These are phyloP conservation scores for Oldenlandia corymbosa DNA, from an alignment of 257 asterid species.

Conservation along the genomic window DNA sequence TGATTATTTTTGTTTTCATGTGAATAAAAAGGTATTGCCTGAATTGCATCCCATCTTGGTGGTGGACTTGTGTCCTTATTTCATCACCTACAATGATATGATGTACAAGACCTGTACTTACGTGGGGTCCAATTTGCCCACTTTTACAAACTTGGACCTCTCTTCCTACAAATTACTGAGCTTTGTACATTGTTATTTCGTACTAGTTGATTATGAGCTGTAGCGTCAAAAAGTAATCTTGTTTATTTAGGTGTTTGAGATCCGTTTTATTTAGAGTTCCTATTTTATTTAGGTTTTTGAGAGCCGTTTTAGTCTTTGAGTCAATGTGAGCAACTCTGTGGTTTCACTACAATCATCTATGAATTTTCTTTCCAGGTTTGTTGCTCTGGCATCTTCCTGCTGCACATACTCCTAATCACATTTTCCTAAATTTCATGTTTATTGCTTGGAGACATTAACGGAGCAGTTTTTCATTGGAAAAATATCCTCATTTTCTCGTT, in stretches of 20 bases:
- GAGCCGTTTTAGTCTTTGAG: slow-evolving; percentile 28
- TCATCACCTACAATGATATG: neutral
- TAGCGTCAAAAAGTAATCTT: slow-evolving; percentile 16
- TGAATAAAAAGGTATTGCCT: neutral
- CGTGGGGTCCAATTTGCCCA: neutral
- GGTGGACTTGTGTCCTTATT: neutral
- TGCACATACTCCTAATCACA: slow-evolving; percentile 18
- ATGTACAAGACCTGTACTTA: neutral
- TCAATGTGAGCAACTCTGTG: slow-evolving; percentile 25
- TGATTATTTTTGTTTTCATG: neutral
- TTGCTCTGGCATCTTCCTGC: slow-evolving; percentile 20
- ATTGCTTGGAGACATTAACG: neutral
- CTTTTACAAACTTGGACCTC: neutral
- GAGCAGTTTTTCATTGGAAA: slow-evolving; percentile 7
- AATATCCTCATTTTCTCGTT: neutral
- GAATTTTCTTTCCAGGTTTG: slow-evolving; percentile 31
- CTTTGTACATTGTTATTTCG: slow-evolving; percentile 8
- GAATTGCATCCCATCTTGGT: neutral
- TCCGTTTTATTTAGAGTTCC: slow-evolving; percentile 31
- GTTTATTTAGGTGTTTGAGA: slow-evolving; percentile 33
- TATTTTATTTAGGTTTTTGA: slow-evolving; percentile 33
- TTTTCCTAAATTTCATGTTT: slow-evolving; percentile 20
- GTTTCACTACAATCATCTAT: slow-evolving; percentile 20
- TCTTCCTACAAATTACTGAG: neutral
- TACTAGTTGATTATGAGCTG: slow-evolving; percentile 15